Percentiles rank a stretch among this genome's conserved stretches.
These are phyloP conservation scores for Penicillium nordicum DNA, from an alignment of 2,329 filamentous ascomycete genomes.

Conservation along the genomic window DNA sequence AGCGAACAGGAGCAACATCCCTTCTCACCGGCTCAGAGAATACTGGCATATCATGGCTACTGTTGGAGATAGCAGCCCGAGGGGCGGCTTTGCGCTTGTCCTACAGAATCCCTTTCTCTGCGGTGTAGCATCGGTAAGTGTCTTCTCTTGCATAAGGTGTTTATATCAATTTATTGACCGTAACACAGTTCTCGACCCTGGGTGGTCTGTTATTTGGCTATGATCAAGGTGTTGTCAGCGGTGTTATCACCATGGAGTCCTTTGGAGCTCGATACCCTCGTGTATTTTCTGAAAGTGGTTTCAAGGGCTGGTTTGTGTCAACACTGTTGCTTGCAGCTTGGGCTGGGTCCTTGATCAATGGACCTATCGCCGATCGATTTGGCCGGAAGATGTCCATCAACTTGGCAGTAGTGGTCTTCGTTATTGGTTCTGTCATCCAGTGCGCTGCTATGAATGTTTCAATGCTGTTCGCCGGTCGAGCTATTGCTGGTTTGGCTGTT, in stretches of 20 bases:
- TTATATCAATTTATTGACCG: neutral
- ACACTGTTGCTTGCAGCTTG: constrained; percentile 50
- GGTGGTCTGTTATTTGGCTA: constrained; percentile 50
- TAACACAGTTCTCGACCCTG: constrained; percentile 38
- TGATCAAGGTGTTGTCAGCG: constrained; percentile 50
- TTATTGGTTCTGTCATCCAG: constrained; percentile 49
- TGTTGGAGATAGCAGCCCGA: constrained; percentile 9
- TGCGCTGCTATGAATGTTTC: constrained; percentile 41
- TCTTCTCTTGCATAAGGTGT: neutral
- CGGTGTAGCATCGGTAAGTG: constrained; percentile 43
- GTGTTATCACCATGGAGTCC: constrained; percentile 48
- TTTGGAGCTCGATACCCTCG: constrained; percentile 42
- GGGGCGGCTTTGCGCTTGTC: constrained; percentile 28
- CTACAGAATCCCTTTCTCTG: constrained; percentile 46
- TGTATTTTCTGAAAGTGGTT: constrained; percentile 44
- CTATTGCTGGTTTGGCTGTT: constrained; percentile 46
- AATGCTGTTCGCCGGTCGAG: constrained; percentile 46
- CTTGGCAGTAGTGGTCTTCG: constrained; percentile 52
- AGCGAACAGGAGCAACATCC: neutral
- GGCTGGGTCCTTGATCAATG: constrained; percentile 49
- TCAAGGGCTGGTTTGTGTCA: constrained; percentile 55
- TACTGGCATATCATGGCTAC: constrained; percentile 19
- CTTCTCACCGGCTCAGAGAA: neutral
- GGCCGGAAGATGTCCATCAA: constrained; percentile 53
- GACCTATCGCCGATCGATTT: constrained; percentile 50